phyloP scores from a whole-genome alignment of 2,329 filamentous ascomycete genomes.

The Geosmithia putterillii region DNA sequence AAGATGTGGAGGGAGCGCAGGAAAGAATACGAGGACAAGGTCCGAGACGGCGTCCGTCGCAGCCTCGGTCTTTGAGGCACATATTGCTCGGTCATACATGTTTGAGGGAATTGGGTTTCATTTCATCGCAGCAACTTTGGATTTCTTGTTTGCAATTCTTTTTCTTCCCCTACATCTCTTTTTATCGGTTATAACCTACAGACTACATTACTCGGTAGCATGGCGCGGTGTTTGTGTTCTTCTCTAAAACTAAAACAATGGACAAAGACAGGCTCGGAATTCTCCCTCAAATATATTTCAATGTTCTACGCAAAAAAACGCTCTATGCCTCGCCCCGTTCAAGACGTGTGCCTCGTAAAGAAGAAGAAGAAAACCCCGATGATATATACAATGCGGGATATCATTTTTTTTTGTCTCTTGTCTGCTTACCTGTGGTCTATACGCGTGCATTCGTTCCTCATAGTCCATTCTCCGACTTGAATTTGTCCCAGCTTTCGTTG shows the following conservation, averaged over 20 bases:
- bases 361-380: too few relatives aligned
- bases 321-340: too few relatives aligned
- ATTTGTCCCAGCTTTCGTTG: slow-evolving; percentile 64
- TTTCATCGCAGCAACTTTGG: too few relatives aligned
- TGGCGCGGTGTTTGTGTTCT: background rate
- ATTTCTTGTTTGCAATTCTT: background rate
- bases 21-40: slow-evolving; percentile 73
- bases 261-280: too few relatives aligned
- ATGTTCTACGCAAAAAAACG: background rate
- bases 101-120: too few relatives aligned
- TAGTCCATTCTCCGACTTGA: slow-evolving; percentile 56
- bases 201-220: background rate
- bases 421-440: background rate
- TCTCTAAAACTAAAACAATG: background rate
- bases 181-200: background rate
- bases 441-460: slow-evolving; percentile 14
- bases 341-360: too few relatives aligned
- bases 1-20: slow-evolving; percentile 90
- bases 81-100: too few relatives aligned
- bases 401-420: background rate
- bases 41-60: slow-evolving; percentile 68
- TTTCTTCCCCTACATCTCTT: background rate
- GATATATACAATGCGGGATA: background rate
- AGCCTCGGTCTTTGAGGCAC: slow-evolving; percentile 55
- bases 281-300: too few relatives aligned